Conservation (phyloP, 352 stramenopile genomes). For the Pythium insidiosum region DNA sequence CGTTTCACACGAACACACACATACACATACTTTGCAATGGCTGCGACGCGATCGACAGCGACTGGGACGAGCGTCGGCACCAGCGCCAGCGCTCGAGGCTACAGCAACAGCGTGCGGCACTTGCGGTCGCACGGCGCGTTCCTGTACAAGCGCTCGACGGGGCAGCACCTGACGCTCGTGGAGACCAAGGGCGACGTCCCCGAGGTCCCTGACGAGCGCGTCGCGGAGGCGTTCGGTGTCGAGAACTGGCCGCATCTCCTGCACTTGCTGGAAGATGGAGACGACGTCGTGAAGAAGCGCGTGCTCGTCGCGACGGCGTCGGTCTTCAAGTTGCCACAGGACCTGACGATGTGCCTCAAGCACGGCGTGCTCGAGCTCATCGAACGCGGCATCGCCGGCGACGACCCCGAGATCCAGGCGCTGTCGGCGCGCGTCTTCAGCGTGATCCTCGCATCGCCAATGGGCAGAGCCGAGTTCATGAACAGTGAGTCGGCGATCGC, state of each 20-base stretch:
- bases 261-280: conserved; percentile 43
- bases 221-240: conserved; percentile 54
- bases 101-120: conserved; percentile 31
- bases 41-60: too few relatives aligned
- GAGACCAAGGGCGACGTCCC: conserved; percentile 37
- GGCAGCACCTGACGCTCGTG: conserved; percentile 53
- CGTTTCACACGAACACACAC: too few relatives aligned
- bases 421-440: conserved; percentile 44
- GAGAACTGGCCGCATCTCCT: conserved; percentile 70
- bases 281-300: conserved; percentile 35
- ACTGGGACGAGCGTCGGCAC: background rate
- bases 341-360: conserved; percentile 57
- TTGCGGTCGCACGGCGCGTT: conserved; percentile 41
- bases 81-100: background rate
- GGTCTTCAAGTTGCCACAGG: conserved; percentile 52
- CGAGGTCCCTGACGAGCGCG: conserved; percentile 47
- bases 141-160: conserved; percentile 56
- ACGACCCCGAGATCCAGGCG: conserved; percentile 34
- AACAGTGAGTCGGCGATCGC: conserved; percentile 25
- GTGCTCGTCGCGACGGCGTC: conserved; percentile 35
- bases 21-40: too few relatives aligned
- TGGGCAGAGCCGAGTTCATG: conserved; percentile 29
- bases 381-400: conserved; percentile 26
- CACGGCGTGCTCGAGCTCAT: conserved; percentile 47
- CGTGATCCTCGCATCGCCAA: conserved; percentile 37